Percentiles rank a stretch among this genome's conserved stretches.
phyloP scores from a whole-genome alignment of 495 filamentous ascomycete species.

The Aspergillus carlsbadensis region DNA sequence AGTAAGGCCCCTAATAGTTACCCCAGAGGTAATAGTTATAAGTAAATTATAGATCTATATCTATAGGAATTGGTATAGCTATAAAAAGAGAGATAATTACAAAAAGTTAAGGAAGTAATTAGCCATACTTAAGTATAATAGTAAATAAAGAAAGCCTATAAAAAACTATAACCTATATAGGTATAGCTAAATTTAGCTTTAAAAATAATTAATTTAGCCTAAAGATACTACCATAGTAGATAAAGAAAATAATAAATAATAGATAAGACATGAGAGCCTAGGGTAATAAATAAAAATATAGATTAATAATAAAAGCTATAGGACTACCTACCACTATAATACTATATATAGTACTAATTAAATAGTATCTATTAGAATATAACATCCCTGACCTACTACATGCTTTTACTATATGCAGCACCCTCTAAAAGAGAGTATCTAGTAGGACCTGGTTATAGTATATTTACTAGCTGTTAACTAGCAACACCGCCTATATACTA shows the following conservation, averaged over 20 bases:
- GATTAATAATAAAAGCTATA: conserved; percentile 1
- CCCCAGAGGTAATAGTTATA: not conserved
- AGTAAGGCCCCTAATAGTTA: conserved; percentile 5
- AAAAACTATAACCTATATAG: too few species aligned
- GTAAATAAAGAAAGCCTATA: too few species aligned
- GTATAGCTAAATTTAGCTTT: too few species aligned
- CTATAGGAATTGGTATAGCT: conserved; percentile 1
- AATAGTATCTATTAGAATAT: too few species aligned
- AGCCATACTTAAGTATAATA: conserved; percentile 3
- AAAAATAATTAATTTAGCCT: conserved; percentile 3
- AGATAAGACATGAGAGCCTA: conserved; percentile 5
- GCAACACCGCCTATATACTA: too few species aligned
- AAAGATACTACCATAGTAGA: conserved; percentile 5
- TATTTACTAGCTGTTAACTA: too few species aligned
- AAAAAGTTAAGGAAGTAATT: not conserved
- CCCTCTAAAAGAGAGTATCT: too few species aligned
- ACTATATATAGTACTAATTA: conserved; percentile 11
- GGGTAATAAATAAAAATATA: not conserved
- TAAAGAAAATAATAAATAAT: not conserved
- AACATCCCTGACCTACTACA: too few species aligned
- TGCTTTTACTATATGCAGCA: too few species aligned
- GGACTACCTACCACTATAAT: too few species aligned
- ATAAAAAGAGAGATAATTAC: too few species aligned
- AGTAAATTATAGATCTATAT: conserved; percentile 3
- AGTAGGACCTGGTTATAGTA: too few species aligned